Conservation (phyloP, 192 early-diverging fungal species). For the Rhizophagus clarus region DNA sequence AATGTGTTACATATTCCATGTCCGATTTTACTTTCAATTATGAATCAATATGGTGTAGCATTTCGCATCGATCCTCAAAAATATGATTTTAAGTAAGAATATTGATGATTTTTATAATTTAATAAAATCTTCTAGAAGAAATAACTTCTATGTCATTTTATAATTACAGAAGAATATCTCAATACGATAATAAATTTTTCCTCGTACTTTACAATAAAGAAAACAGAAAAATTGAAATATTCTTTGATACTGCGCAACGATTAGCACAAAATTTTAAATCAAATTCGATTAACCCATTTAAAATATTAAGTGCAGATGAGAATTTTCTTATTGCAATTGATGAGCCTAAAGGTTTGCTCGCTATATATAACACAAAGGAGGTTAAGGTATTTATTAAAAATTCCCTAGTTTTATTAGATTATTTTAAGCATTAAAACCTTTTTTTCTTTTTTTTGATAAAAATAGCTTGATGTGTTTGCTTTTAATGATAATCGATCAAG, state of each 20-base stretch:
- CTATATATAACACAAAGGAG: not conserved
- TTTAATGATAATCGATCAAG: not conserved
- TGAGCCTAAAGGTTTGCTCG: conserved; percentile 4
- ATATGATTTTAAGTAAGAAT: too few species aligned
- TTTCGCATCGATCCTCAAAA: too few species aligned
- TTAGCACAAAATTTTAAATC: not conserved
- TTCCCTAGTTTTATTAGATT: too few species aligned
- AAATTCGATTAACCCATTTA: not conserved
- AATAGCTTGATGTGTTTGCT: not conserved
- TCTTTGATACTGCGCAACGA: not conserved
- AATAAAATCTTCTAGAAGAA: too few species aligned
- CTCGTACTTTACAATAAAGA: conserved; percentile 1
- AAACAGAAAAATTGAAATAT: not conserved
- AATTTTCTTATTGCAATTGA: conserved; percentile 14
- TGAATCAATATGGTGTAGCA: not conserved
- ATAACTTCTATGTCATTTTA: too few species aligned
- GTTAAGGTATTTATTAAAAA: not conserved
- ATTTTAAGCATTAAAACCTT: too few species aligned
- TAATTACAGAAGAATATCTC: conserved; percentile 10
- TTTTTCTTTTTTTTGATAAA: too few species aligned
- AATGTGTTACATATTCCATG: not conserved
- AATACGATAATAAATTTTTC: not conserved
- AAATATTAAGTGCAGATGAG: not conserved
- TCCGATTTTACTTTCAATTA: not conserved
- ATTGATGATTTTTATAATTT: too few species aligned